Conservation (phyloP, 371 early-diverging fungal genomes). For the Mucor racemosus region DNA sequence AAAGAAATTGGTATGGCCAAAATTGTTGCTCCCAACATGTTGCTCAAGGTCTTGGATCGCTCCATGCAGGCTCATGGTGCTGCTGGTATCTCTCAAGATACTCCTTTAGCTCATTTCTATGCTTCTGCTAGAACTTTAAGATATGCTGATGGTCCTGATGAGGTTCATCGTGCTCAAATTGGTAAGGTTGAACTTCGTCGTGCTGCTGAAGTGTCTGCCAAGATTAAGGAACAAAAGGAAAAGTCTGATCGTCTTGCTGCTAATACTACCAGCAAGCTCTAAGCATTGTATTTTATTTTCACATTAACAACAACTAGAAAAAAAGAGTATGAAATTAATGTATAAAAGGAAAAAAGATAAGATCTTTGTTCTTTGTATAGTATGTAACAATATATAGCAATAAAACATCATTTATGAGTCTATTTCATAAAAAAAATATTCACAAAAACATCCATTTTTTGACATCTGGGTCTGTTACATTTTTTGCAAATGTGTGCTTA, state of each 20-base stretch:
- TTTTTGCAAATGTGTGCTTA: no score
- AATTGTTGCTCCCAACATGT: conserved; percentile 79
- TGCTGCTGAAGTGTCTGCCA: conserved; percentile 39
- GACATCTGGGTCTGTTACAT: no score
- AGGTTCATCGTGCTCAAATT: conserved; percentile 41
- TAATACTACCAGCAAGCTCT: conserved; percentile 19
- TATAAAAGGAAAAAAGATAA: not conserved
- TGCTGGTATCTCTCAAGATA: conserved; percentile 87
- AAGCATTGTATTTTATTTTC: not conserved
- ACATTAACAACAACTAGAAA: not conserved
- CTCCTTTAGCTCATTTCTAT: conserved; percentile 84
- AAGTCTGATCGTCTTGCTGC: conserved; percentile 31
- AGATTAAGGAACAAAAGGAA: conserved; percentile 41
- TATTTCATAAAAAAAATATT: no score
- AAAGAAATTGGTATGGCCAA: conserved; percentile 96
- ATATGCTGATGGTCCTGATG: conserved; percentile 84
- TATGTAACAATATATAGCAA: not conserved
- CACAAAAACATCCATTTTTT: no score
- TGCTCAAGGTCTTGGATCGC: conserved; percentile 76
- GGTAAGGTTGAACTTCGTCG: conserved; percentile 55
- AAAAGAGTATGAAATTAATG: not conserved
- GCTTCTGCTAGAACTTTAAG: conserved; percentile 85
- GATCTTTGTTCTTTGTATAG: conserved; percentile 1
- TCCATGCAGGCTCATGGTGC: conserved; percentile 95
- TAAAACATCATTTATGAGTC: not conserved